Conservation (phyloP, 2,329 filamentous ascomycete genomes). For the Penicillium hordei region DNA sequence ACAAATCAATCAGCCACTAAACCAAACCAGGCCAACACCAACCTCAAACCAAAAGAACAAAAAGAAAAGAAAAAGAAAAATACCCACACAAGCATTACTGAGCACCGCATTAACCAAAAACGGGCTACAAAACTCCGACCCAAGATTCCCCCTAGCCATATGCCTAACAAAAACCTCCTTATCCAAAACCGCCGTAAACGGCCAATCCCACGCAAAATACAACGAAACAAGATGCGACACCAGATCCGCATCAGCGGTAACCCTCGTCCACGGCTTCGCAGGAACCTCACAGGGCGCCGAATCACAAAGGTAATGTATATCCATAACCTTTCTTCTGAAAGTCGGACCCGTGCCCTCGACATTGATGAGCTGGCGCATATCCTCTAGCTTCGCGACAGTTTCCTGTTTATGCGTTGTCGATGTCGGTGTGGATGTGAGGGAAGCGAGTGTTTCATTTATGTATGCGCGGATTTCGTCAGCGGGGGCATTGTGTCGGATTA, state of each 20-base stretch:
- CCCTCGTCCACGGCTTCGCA: conserved; percentile 69
- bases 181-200: conserved; percentile 78
- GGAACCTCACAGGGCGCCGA: conserved; percentile 37
- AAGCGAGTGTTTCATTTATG: conserved; percentile 32
- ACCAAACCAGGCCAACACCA: neutral
- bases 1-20: neutral
- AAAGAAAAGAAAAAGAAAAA: neutral
- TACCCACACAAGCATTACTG: conserved; percentile 51
- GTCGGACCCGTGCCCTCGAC: conserved; percentile 34
- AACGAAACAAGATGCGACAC: conserved; percentile 82
- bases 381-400: conserved; percentile 29
- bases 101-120: conserved; percentile 90
- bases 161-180: conserved; percentile 69
- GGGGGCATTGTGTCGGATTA: conserved; percentile 38
- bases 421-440: neutral
- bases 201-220: conserved; percentile 94
- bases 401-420: conserved; percentile 13
- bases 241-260: conserved; percentile 71
- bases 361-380: conserved; percentile 30
- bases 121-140: conserved; percentile 75
- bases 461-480: conserved; percentile 38
- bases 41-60: neutral
- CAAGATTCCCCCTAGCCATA: conserved; percentile 37
- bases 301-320: conserved; percentile 42
- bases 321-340: conserved; percentile 43